Conservation (phyloP, 768 basidiomycete species). For the Chalciporus pseudorubinellus region DNA sequence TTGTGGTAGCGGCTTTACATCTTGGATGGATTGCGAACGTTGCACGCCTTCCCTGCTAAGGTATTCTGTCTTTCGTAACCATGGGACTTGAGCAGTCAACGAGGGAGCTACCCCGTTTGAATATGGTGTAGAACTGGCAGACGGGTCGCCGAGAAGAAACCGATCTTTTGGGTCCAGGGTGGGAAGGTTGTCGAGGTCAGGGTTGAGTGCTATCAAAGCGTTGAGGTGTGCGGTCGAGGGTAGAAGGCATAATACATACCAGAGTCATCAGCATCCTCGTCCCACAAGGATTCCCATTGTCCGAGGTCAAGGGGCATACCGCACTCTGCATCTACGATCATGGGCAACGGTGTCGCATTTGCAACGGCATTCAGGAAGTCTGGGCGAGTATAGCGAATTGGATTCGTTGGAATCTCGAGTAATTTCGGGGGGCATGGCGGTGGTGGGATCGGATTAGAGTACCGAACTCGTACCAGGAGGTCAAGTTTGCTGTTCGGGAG, state of each 20-base stretch:
- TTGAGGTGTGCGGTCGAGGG: neutral
- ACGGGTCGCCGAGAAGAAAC: constrained; percentile 69
- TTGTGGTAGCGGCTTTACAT: constrained; percentile 51
- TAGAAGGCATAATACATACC: constrained; percentile 39
- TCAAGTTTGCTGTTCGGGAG: constrained; percentile 67
- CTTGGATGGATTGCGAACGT: constrained; percentile 43
- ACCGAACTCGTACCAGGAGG: constrained; percentile 89
- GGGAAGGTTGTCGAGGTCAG: constrained; percentile 56
- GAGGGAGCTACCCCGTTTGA: constrained; percentile 36
- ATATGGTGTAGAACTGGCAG: constrained; percentile 43
- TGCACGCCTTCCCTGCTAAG: constrained; percentile 61
- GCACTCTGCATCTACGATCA: constrained; percentile 95
- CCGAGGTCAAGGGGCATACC: constrained; percentile 95
- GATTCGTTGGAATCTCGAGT: constrained; percentile 86
- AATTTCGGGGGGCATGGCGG: constrained; percentile 98
- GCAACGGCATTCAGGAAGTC: constrained; percentile 82
- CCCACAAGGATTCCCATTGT: constrained; percentile 80
- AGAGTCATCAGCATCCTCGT: constrained; percentile 69
- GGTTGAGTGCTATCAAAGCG: constrained; percentile 52
- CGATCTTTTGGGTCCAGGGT: constrained; percentile 72
- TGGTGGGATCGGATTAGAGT: constrained; percentile 89
- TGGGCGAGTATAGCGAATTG: constrained; percentile 81
- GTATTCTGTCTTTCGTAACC: constrained; percentile 93
- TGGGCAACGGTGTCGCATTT: constrained; percentile 80
- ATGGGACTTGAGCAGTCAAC: constrained; percentile 65